Evolutionary conservation across 2,329 filamentous ascomycete species (phyloP).

Genomic region (Dactylellina drechsleri): DNA sequence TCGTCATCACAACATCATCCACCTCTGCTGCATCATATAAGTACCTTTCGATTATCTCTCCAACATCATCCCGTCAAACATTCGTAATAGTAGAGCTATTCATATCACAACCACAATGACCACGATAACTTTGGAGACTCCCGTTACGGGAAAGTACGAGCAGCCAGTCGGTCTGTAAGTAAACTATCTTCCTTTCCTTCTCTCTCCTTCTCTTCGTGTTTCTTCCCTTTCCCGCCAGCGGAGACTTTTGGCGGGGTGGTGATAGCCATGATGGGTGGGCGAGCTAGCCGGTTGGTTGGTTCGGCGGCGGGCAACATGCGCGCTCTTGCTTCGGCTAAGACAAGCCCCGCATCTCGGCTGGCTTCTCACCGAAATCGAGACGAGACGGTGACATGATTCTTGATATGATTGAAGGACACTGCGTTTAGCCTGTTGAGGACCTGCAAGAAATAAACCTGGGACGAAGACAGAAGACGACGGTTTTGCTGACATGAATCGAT

Average conservation of each 20-base stretch:
- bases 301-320: too few relatives aligned
- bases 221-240: slow-evolving; percentile 6
- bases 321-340: background rate
- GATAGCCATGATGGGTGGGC: background rate
- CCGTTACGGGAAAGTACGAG: slow-evolving; percentile 63
- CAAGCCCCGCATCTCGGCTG: slow-evolving; percentile 18
- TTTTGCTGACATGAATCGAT: slow-evolving; percentile 32
- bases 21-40: slow-evolving; percentile 1
- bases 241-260: slow-evolving; percentile 42
- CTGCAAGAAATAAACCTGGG: background rate
- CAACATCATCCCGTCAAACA: background rate
- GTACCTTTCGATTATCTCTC: background rate
- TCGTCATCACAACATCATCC: background rate
- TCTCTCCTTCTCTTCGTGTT: background rate
- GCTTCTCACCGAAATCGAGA: slow-evolving; percentile 15
- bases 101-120: slow-evolving; percentile 34
- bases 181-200: background rate
- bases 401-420: slow-evolving; percentile 56
- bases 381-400: background rate
- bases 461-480: background rate
- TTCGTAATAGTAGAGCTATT: background rate
- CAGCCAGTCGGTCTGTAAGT: slow-evolving; percentile 63
- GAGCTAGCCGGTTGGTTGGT: slow-evolving; percentile 3
- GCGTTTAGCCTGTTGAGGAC: slow-evolving; percentile 40
- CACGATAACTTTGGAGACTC: slow-evolving; percentile 43